Evolutionary conservation across 768 basidiomycete genomes (phyloP).

Genomic region (Mrakia blollopis): DNA sequence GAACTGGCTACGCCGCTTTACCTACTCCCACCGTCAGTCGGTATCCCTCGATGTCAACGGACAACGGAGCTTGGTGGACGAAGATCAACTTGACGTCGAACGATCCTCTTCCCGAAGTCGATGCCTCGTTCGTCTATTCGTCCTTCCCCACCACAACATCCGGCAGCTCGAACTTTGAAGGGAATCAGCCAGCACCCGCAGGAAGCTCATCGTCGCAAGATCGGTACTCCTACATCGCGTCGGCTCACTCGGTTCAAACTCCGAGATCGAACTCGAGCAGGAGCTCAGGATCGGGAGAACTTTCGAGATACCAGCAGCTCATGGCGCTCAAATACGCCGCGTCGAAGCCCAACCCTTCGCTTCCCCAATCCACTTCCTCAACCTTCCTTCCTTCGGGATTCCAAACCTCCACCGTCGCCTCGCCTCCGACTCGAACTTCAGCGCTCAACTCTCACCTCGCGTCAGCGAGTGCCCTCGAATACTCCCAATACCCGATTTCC

Average conservation of each 20-base stretch:
- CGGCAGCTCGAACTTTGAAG: not conserved
- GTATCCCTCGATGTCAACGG: not conserved
- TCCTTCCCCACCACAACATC: not conserved
- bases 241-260: not conserved
- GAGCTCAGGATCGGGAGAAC: not conserved
- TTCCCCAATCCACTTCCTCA: not conserved
- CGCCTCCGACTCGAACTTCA: not conserved
- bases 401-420: not conserved
- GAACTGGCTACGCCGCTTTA: not conserved
- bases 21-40: not conserved
- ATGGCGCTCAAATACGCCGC: not conserved
- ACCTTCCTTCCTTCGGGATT: not conserved
- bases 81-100: not conserved
- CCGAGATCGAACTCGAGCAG: not conserved
- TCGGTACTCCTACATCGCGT: constrained; percentile 3
- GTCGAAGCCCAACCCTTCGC: not conserved
- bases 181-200: not conserved
- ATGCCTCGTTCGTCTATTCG: not conserved
- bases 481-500: not conserved
- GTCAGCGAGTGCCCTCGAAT: not conserved
- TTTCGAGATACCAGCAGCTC: constrained; percentile 26
- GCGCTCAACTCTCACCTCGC: not conserved
- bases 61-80: not conserved
- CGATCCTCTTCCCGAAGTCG: not conserved
- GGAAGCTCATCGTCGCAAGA: not conserved